Evolutionary conservation across 2,329 filamentous ascomycete genomes (phyloP), one percentile per base, ranked within the genome.

Genomic region (Pleurostoma richardsiae): DNA sequence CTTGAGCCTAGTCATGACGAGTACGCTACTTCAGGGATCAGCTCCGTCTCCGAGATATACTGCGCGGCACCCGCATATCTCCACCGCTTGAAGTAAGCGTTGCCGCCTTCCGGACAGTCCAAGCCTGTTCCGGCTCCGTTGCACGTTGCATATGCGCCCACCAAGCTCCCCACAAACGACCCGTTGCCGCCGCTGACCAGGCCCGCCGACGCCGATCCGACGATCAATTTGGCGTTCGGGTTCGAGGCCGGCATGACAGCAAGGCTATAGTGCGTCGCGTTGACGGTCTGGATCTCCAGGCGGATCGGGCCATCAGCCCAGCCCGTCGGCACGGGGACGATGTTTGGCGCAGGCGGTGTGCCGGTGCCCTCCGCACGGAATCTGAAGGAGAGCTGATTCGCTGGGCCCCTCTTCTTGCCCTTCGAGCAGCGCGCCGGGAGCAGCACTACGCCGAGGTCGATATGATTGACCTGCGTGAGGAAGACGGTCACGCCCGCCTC

Each of bases 131-230:
- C 19, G 19, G 19, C 19, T 2, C 64, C 65, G 41, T 67, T 68
- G 44, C 64, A 67, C 6, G 65, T 68, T 8, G 62, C 64, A 44
- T 65, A 68, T 3, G 55, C 56, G 2, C 65, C 65, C 0, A 68
- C 42, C 10, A 67, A 49, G 19, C 57, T 62, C 0, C 64, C 65
- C 1, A 61, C 57, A 45, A 64, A 67, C 5, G 56, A 57, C 1
- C 65, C 65, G 3, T 53, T 55, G 0, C 59, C 63, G 10, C 62
- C 63, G 39, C 62, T 66, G 39, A 68, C 48, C 5, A 65, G 47
- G 30, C 48, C 53, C 2, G 59, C 62, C 1, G 58, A 59, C 5
- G 58, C 63, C 4, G 51, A 55, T 8, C 59, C 61, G 6, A 66
- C 28, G 6, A 53, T 38, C 2, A 64, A 38, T 40, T 29, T 2